These are phyloP conservation scores for Fusarium proliferatum DNA, from an alignment of 2,329 filamentous ascomycete species.

Conservation along the genomic window DNA sequence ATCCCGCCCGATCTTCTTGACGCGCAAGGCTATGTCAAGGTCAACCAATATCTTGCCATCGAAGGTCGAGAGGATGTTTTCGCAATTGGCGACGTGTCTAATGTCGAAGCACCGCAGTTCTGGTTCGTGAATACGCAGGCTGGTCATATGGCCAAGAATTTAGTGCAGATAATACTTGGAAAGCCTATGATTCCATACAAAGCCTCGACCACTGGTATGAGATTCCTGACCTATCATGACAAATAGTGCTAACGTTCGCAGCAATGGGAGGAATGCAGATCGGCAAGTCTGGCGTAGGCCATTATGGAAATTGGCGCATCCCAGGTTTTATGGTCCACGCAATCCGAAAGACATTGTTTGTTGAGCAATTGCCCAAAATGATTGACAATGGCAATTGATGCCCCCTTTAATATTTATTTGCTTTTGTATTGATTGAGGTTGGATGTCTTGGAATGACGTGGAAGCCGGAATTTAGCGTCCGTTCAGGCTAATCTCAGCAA, in stretches of 20 bases:
- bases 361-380: background rate
- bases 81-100: background rate
- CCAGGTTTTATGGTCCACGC: background rate
- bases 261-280: background rate
- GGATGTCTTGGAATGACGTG: background rate
- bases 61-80: background rate
- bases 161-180: background rate
- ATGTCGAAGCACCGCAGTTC: background rate
- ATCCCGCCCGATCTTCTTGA: background rate
- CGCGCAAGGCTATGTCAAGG: background rate
- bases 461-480: background rate
- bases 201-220: background rate
- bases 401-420: background rate
- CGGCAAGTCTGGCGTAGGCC: background rate
- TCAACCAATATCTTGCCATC: background rate
- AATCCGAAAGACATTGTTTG: background rate
- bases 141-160: background rate
- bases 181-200: background rate
- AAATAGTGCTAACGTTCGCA: background rate
- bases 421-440: background rate
- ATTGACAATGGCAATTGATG: background rate
- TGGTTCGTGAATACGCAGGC: background rate
- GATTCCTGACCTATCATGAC: fast-evolving
- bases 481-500: background rate
- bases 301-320: conserved; percentile 1